Evolutionary conservation across 2,329 filamentous ascomycete genomes (phyloP).

Genomic region (Phyllosticta citriasiana): DNA sequence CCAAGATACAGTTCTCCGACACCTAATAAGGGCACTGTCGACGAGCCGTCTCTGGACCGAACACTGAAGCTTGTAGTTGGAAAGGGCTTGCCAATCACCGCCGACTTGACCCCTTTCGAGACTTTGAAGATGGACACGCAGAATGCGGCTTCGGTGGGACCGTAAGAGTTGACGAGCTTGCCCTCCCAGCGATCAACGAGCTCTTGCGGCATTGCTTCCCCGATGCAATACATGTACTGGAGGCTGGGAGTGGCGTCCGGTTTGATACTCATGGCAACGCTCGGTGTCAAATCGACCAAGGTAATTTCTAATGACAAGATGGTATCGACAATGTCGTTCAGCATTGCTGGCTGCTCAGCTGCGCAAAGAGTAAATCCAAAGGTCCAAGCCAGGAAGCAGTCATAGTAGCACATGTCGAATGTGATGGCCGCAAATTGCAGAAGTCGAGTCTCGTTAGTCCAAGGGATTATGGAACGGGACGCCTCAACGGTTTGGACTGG

Average conservation of each 20-base stretch:
- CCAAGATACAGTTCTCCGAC: conserved; percentile 38
- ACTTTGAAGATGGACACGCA: conserved; percentile 34
- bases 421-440: conserved; percentile 35
- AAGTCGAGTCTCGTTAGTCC: conserved; percentile 27
- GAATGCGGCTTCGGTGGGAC: conserved; percentile 35
- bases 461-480: conserved; percentile 29
- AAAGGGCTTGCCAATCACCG: conserved; percentile 34
- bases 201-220: conserved; percentile 32
- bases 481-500: conserved; percentile 33
- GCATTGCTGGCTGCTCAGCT: conserved; percentile 27
- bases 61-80: conserved; percentile 31
- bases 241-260: conserved; percentile 25
- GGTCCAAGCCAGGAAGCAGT: conserved; percentile 37
- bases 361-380: conserved; percentile 35
- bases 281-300: conserved; percentile 34
- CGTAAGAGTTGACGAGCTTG: conserved; percentile 36
- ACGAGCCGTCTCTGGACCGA: conserved; percentile 20
- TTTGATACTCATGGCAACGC: conserved; percentile 28
- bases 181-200: conserved; percentile 29
- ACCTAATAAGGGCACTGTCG: conserved; percentile 28
- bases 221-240: conserved; percentile 36
- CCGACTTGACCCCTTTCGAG: conserved; percentile 20
- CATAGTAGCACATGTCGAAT: conserved; percentile 40
- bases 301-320: conserved; percentile 27
- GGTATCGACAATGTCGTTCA: conserved; percentile 26